These are phyloP conservation scores for Ceriops zippeliana DNA, from an alignment of 345 rosid species.

Conservation along the genomic window DNA sequence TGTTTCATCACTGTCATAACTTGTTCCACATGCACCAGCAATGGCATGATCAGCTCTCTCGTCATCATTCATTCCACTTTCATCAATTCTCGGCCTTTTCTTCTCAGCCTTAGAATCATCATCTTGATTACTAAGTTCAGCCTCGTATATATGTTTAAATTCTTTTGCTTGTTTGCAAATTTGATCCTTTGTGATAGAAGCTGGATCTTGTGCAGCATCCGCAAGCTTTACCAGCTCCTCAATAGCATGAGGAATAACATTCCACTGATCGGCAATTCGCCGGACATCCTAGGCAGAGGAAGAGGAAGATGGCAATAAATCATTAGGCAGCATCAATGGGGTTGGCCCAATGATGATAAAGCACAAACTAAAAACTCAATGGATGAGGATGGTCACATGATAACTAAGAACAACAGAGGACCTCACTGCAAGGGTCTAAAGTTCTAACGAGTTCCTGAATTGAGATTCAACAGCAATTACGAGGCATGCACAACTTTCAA, in stretches of 20 bases:
- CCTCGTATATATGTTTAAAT: conserved; percentile 58
- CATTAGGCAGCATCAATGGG: no score
- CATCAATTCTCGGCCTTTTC: conserved; percentile 28
- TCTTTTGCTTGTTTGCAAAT: conserved; percentile 51
- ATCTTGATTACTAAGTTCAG: conserved; percentile 35
- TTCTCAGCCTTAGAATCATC: conserved; percentile 8
- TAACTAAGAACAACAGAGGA: not conserved
- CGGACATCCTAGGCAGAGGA: conserved; percentile 43
- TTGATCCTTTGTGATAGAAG: conserved; percentile 43
- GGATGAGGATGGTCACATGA: no score
- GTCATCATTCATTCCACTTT: conserved; percentile 7
- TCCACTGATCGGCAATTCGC: conserved; percentile 70
- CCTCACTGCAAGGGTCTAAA: not conserved
- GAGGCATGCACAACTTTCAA: no score
- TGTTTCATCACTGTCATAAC: conserved; percentile 79
- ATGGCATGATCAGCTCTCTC: conserved; percentile 15
- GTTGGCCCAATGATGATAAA: no score
- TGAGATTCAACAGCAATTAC: not conserved
- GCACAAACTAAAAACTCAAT: no score
- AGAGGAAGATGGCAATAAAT: not conserved
- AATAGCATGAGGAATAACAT: conserved; percentile 71
- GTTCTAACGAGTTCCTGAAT: not conserved
- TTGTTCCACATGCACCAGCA: conserved; percentile 15
- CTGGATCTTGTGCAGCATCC: conserved; percentile 19
- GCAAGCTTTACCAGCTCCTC: conserved; percentile 62